Evolutionary conservation across 2,329 filamentous ascomycete genomes (phyloP).

Genomic region (Fusarium pseudoanthophilum): DNA sequence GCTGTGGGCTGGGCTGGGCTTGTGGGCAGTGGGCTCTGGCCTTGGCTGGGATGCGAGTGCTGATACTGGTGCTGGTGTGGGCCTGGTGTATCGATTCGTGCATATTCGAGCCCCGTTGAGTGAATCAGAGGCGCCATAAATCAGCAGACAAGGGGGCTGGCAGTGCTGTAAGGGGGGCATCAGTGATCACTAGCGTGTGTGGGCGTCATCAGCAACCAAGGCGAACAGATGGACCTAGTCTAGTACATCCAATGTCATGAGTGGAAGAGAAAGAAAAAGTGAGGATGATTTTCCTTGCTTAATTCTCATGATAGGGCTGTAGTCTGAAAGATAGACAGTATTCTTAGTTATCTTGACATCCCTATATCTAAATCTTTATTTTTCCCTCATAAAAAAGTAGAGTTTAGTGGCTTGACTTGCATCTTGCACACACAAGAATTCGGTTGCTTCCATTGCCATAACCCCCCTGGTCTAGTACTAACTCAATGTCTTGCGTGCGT

Average conservation of each 20-base stretch:
- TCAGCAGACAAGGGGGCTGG: constrained; percentile 22
- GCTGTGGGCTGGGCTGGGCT: constrained; percentile 13
- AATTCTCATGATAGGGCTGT: too few species aligned
- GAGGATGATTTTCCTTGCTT: not conserved
- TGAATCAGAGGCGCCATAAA: constrained; percentile 18
- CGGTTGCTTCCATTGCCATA: not conserved
- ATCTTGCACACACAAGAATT: not conserved
- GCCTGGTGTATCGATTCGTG: constrained; percentile 33
- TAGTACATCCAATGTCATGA: not conserved
- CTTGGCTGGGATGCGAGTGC: constrained; percentile 15
- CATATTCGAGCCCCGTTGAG: constrained; percentile 33
- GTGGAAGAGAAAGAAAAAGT: not conserved
- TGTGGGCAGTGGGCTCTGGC: not conserved
- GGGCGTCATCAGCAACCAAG: constrained; percentile 20
- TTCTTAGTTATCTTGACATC: not conserved
- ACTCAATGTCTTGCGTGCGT: constrained; percentile 17
- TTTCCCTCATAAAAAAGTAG: not conserved
- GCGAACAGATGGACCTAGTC: constrained; percentile 7
- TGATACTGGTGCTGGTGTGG: constrained; percentile 7
- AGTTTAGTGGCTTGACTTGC: not conserved
- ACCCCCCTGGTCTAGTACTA: not conserved
- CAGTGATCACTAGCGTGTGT: constrained; percentile 11
- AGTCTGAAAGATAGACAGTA: not conserved
- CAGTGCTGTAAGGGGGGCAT: constrained; percentile 38
- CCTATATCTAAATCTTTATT: not conserved